Conservation (phyloP, 2,329 filamentous ascomycete genomes). For the Waltergamsia citrina region DNA sequence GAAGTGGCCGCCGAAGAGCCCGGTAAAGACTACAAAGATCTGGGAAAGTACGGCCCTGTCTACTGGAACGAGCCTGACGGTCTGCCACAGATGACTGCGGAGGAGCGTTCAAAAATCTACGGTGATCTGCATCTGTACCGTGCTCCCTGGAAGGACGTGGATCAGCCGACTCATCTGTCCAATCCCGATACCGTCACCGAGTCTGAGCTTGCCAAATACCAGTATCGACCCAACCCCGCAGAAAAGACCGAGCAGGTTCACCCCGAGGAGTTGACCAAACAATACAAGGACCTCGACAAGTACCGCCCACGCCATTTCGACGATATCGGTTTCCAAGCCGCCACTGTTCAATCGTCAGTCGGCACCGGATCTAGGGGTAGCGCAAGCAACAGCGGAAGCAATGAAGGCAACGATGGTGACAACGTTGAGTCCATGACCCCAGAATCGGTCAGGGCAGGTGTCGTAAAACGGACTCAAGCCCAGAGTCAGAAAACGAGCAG, state of each 20-base stretch:
- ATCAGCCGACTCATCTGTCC: too few species aligned
- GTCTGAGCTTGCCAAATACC: slow-evolving; percentile 32
- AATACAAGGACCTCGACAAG: slow-evolving; percentile 12
- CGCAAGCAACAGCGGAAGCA: not conserved
- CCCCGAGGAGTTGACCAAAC: slow-evolving; percentile 16
- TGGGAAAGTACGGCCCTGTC: slow-evolving; percentile 14
- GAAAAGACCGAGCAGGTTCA: slow-evolving; percentile 18
- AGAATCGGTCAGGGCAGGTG: slow-evolving; percentile 19
- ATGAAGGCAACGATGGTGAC: slow-evolving; percentile 1
- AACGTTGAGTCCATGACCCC: slow-evolving; percentile 15
- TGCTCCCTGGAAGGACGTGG: too few species aligned
- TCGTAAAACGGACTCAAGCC: slow-evolving; percentile 15
- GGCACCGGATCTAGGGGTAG: not conserved
- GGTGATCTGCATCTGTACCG: slow-evolving; percentile 10
- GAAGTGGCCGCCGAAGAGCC: slow-evolving; percentile 15
- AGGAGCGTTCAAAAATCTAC: slow-evolving; percentile 30
- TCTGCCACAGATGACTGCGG: slow-evolving; percentile 15
- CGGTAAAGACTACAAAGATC: slow-evolving; percentile 22
- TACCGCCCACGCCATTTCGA: slow-evolving; percentile 9
- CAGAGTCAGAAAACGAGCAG: slow-evolving; percentile 8
- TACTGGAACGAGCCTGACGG: slow-evolving; percentile 27
- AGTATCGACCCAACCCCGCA: too few species aligned
- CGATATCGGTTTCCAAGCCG: too few species aligned
- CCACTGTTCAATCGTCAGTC: not conserved
- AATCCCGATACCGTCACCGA: too few species aligned